Conservation (phyloP, 2,329 filamentous ascomycete species). For the Clonostachys solani region DNA sequence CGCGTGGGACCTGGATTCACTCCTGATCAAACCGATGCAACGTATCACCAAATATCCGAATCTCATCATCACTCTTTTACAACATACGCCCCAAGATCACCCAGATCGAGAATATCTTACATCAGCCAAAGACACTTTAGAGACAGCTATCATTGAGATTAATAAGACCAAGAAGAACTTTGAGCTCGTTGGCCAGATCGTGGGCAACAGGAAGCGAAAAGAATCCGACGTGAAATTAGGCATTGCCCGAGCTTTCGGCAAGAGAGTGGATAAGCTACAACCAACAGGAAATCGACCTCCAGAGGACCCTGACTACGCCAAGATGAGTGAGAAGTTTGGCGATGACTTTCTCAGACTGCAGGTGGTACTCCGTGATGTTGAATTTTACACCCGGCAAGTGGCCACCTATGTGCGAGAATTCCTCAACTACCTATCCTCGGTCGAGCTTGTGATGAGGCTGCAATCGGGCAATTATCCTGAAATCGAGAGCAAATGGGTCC, state of each 20-base stretch:
- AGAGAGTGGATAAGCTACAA: conserved; percentile 80
- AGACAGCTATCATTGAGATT: conserved; percentile 75
- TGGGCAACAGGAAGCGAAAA: conserved; percentile 72
- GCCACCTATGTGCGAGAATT: conserved; percentile 78
- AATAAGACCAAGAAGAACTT: conserved; percentile 96
- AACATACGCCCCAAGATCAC: conserved; percentile 76
- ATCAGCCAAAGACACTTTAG: conserved; percentile 45
- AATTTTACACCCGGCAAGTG: conserved; percentile 82
- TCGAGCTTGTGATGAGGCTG: conserved; percentile 75
- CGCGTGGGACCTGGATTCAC: conserved; percentile 91
- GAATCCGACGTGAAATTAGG: conserved; percentile 84
- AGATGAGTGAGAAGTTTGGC: conserved; percentile 79
- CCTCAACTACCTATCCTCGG: conserved; percentile 72
- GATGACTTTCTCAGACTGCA: conserved; percentile 91
- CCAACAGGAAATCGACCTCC: conserved; percentile 55
- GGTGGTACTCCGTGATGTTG: conserved; percentile 89
- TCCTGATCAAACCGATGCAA: conserved; percentile 97
- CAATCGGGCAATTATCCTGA: conserved; percentile 74
- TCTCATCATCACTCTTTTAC: conserved; percentile 73
- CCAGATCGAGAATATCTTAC: conserved; percentile 70
- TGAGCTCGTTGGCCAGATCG: conserved; percentile 85
- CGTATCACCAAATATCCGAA: conserved; percentile 91
- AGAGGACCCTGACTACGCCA: conserved; percentile 79
- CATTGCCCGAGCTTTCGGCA: conserved; percentile 84
- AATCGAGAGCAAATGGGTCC: conserved; percentile 90